These are phyloP conservation scores for Coffea eugenioides DNA, from an alignment of 257 asterid species.

Conservation along the genomic window DNA sequence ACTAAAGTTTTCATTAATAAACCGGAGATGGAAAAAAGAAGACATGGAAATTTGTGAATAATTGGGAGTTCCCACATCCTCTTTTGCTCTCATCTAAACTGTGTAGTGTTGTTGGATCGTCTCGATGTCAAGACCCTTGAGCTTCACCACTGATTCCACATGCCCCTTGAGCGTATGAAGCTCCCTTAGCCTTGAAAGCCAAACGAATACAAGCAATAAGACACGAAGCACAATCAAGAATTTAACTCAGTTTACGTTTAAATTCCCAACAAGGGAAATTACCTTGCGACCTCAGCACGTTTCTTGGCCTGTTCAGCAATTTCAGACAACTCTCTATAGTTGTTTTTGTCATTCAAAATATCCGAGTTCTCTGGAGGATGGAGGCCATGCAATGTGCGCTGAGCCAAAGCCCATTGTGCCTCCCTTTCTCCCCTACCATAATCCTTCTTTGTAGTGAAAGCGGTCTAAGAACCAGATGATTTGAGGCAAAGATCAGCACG, in stretches of 20 bases:
- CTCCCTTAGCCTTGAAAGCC: constrained; percentile 39
- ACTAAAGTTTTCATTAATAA: neutral
- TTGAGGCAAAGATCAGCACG: neutral
- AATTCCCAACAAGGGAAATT: neutral
- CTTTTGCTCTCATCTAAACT: constrained; percentile 22
- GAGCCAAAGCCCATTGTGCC: constrained; percentile 57
- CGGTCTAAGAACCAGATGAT: constrained; percentile 26
- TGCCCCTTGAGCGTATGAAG: constrained; percentile 55
- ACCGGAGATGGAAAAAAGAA: constrained; percentile 1
- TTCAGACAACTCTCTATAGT: constrained; percentile 49
- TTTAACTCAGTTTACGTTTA: neutral
- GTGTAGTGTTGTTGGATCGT: constrained; percentile 54
- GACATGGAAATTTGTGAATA: neutral
- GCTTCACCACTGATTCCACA: constrained; percentile 50
- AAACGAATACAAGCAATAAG: neutral
- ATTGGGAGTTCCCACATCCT: neutral
- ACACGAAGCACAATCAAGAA: neutral
- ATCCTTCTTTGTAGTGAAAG: constrained; percentile 55
- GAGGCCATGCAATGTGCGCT: constrained; percentile 57
- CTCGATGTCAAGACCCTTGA: constrained; percentile 52
- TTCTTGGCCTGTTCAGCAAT: constrained; percentile 61
- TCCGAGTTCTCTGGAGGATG: constrained; percentile 39
- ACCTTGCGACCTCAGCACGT: constrained; percentile 63
- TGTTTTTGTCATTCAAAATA: constrained; percentile 35
- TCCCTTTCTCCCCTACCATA: constrained; percentile 58